phyloP scores from a whole-genome alignment of 139 green algal genomes.

The Coccomyxa sp. region DNA sequence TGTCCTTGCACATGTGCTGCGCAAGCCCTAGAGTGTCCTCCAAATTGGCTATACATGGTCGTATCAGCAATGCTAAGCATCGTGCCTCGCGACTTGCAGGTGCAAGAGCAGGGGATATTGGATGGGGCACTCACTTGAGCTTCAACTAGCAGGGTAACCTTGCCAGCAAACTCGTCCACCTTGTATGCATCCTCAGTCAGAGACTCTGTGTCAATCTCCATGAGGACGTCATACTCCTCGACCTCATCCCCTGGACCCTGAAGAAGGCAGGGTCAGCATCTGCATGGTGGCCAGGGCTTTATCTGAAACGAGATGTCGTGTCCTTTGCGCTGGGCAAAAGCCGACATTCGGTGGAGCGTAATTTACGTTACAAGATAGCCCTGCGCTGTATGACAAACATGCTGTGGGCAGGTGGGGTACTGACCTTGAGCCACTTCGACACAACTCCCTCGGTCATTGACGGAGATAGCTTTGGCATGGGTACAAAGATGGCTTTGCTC shows the following conservation, averaged over 20 bases:
- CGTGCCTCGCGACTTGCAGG: not conserved
- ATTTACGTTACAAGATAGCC: not conserved
- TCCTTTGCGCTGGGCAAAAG: not conserved
- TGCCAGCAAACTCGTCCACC: constrained; percentile 2
- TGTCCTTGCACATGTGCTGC: not conserved
- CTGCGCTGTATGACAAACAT: not conserved
- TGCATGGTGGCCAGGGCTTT: not conserved
- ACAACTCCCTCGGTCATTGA: not conserved
- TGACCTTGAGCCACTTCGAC: not conserved
- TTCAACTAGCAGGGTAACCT: constrained; percentile 5
- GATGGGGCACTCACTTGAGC: not conserved
- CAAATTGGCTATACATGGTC: not conserved
- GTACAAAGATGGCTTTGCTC: not conserved
- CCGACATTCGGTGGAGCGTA: not conserved
- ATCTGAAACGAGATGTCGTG: not conserved
- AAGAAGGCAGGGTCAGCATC: not conserved
- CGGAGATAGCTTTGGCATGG: constrained; percentile 8
- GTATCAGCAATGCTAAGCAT: not conserved
- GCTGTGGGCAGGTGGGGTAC: not conserved
- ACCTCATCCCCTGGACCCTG: constrained; percentile 1
- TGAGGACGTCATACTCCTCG: not conserved
- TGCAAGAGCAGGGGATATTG: not conserved
- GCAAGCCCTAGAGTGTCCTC: not conserved
- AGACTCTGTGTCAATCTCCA: constrained; percentile 2
- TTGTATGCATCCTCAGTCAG: constrained; percentile 4